Evolutionary conservation across 2,329 filamentous ascomycete genomes (phyloP).

Genomic region (Pyrenophora teres): DNA sequence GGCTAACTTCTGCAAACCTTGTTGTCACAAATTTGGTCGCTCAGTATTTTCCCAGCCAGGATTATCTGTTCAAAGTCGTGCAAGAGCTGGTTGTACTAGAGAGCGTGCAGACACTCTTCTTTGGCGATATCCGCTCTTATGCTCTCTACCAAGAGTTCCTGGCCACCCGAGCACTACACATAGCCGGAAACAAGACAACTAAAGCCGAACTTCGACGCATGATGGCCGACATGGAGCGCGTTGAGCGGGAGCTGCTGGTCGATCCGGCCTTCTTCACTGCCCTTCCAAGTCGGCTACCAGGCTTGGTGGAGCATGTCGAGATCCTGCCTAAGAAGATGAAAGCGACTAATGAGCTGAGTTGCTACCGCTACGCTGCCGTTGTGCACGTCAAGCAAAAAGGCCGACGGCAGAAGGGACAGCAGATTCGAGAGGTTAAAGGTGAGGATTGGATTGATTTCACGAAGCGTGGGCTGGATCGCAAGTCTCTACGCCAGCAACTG

Average conservation of each 20-base stretch:
- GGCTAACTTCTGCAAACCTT: not conserved
- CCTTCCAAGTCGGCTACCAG: not conserved
- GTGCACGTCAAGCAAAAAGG: not conserved
- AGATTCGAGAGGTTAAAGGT: not conserved
- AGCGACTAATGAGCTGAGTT: too few species aligned
- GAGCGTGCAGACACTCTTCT: not conserved
- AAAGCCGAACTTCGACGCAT: too few species aligned
- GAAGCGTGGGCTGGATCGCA: not conserved
- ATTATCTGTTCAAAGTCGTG: constrained; percentile 10
- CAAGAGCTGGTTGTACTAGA: not conserved
- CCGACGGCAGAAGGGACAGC: not conserved
- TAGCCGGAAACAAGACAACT: not conserved
- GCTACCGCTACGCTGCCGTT: too few species aligned
- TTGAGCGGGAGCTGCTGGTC: constrained; percentile 6
- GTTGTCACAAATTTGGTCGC: not conserved
- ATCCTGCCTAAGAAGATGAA: too few species aligned
- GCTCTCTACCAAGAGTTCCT: constrained; percentile 9
- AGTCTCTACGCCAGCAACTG: not conserved
- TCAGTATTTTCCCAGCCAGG: constrained; percentile 17
- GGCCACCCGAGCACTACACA: not conserved
- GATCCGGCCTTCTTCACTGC: constrained; percentile 14
- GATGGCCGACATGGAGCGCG: not conserved
- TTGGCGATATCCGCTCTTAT: constrained; percentile 2
- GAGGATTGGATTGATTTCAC: not conserved
- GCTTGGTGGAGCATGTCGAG: not conserved